Percentiles rank a stretch among this genome's conserved stretches.
Evolutionary conservation across 371 early-diverging fungal species (phyloP).

Genomic region (Mucor indicus): DNA sequence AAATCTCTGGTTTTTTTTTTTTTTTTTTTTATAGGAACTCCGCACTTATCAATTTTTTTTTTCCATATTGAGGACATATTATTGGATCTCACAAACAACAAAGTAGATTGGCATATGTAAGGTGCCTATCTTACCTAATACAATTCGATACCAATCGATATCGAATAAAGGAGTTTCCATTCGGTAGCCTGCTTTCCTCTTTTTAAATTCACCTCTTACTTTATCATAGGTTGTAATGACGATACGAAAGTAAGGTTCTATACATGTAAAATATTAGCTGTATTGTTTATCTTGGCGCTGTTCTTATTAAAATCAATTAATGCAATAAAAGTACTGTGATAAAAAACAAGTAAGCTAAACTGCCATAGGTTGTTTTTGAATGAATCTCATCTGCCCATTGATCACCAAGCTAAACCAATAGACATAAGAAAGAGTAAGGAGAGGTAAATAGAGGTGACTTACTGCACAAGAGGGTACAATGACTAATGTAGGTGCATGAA

Average conservation of each 20-base stretch:
- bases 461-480: constrained; percentile 41
- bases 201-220: constrained; percentile 30
- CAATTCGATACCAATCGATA: constrained; percentile 48
- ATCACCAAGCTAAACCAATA: constrained; percentile 36
- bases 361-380: constrained; percentile 51
- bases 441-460: constrained; percentile 2
- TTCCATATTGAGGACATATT: too few relatives aligned
- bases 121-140: constrained; percentile 29
- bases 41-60: too few relatives aligned
- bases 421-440: background rate
- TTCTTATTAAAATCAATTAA: constrained; percentile 32
- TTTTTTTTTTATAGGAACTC: too few relatives aligned
- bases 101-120: too few relatives aligned
- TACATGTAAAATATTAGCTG: too few relatives aligned
- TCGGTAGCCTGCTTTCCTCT: background rate
- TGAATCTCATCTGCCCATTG: constrained; percentile 72
- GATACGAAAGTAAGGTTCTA: constrained; percentile 38
- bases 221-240: constrained; percentile 44
- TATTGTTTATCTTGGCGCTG: background rate
- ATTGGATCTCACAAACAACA: too few relatives aligned
- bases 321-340: constrained; percentile 23
- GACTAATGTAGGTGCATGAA: constrained; percentile 31
- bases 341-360: constrained; percentile 39
- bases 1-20: too few relatives aligned
- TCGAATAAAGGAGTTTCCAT: constrained; percentile 28